Percentiles rank a stretch among this genome's conserved stretches.
phyloP scores from a whole-genome alignment of 192 early-diverging fungal species.

The Umbelopsis sp. region DNA sequence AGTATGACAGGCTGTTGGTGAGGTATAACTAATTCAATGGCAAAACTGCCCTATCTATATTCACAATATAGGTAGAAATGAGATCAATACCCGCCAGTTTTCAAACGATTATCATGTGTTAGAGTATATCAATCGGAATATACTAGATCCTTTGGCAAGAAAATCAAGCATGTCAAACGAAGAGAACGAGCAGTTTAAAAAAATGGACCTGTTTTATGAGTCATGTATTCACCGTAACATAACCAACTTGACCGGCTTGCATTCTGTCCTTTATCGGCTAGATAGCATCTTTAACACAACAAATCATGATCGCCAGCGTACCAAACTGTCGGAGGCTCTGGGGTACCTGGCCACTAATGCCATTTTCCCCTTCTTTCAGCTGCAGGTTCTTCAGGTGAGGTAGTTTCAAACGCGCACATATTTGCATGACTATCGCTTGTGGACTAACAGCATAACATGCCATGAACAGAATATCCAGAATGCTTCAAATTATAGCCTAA shows the following conservation, averaged over 20 bases:
- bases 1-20: background rate
- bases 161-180: background rate
- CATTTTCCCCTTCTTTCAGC: background rate
- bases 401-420: background rate
- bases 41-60: background rate
- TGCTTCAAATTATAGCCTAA: background rate
- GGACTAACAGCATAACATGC: too few species aligned
- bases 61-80: background rate
- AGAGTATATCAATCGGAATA: background rate
- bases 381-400: background rate
- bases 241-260: conserved; percentile 2
- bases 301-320: background rate
- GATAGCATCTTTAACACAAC: background rate
- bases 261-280: background rate
- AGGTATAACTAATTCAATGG: background rate
- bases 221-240: background rate
- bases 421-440: background rate
- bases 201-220: background rate
- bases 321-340: background rate
- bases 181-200: background rate
- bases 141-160: background rate
- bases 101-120: background rate
- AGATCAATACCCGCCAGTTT: background rate
- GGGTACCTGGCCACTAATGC: background rate
- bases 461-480: background rate